Percentiles rank a stretch among this genome's conserved stretches.
These are phyloP conservation scores for Heliosperma pusillum DNA, from an alignment of 148 eudicot species.

Conservation along the genomic window DNA sequence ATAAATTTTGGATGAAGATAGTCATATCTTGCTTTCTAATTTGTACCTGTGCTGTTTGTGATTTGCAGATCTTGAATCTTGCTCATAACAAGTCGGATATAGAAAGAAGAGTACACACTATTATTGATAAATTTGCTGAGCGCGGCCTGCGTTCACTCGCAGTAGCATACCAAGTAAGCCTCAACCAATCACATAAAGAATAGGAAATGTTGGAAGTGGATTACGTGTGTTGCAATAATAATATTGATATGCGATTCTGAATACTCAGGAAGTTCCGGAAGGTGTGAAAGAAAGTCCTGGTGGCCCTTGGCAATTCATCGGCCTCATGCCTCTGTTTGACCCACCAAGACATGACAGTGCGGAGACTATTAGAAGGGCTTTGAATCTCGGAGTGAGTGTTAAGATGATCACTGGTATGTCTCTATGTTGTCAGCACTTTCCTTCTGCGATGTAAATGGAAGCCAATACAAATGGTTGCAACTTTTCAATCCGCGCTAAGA, in stretches of 20 bases:
- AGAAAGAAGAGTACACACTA: slow-evolving; percentile 90
- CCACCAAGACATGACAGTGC: slow-evolving; percentile 99
- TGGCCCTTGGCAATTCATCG: slow-evolving; percentile 95
- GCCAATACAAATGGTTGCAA: slow-evolving; percentile 5
- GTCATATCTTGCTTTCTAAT: neutral
- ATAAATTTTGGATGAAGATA: neutral
- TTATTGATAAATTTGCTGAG: slow-evolving; percentile 96
- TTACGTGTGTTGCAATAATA: neutral
- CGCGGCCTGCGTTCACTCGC: slow-evolving; percentile 94
- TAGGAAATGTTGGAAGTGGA: neutral
- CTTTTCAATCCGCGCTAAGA: slow-evolving; percentile 18
- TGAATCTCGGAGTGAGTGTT: slow-evolving; percentile 92
- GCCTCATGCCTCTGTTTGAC: slow-evolving; percentile 96
- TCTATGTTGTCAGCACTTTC: slow-evolving; percentile 11
- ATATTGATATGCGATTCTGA: neutral
- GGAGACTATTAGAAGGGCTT: slow-evolving; percentile 91
- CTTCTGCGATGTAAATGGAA: neutral
- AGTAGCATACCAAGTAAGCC: slow-evolving; percentile 90
- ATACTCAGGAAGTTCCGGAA: slow-evolving; percentile 89
- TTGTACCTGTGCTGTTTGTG: slow-evolving; percentile 18
- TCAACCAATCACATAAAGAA: neutral
- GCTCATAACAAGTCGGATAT: slow-evolving; percentile 90
- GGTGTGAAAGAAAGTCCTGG: slow-evolving; percentile 93
- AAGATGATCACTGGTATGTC: slow-evolving; percentile 93
- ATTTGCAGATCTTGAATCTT: slow-evolving; percentile 66